A percentile compares a stretch with the other conserved stretches of the same genome.
phyloP scores from a whole-genome alignment of 805 yeast genomes.

The Candida pseudoglaebosa region DNA sequence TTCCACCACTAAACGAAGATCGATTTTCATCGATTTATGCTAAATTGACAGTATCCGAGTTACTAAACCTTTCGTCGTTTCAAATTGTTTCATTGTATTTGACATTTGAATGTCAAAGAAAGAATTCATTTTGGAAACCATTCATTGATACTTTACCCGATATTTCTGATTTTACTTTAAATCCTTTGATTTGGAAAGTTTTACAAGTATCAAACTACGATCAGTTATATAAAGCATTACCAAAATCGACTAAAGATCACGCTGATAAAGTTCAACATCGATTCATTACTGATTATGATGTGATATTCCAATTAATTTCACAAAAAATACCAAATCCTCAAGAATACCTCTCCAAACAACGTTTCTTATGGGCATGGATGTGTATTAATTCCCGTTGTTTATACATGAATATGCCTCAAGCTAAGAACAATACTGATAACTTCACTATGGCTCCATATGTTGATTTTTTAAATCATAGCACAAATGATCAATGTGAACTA shows the following conservation, averaged over 20 bases:
- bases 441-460: conserved; percentile 90
- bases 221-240: conserved; percentile 36
- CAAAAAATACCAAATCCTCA: background rate
- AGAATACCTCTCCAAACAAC: conserved; percentile 14
- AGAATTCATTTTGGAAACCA: conserved; percentile 59
- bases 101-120: conserved; percentile 39
- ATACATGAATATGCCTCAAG: conserved; percentile 63
- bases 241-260: conserved; percentile 39
- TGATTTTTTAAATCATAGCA: conserved; percentile 78
- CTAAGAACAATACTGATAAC: conserved; percentile 52
- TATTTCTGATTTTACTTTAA: conserved; percentile 43
- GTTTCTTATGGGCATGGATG: conserved; percentile 71
- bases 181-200: conserved; percentile 65
- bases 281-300: conserved; percentile 44
- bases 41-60: conserved; percentile 23
- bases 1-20: conserved; percentile 21
- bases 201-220: conserved; percentile 20
- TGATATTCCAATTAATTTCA: conserved; percentile 23
- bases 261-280: conserved; percentile 38
- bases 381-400: conserved; percentile 90
- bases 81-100: conserved; percentile 55
- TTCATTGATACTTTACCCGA: conserved; percentile 65
- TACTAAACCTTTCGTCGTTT: conserved; percentile 50
- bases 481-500: conserved; percentile 51
- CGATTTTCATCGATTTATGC: conserved; percentile 28